Conservation (phyloP, 73 alveolate species). For the Paramecium pentaurelia region DNA sequence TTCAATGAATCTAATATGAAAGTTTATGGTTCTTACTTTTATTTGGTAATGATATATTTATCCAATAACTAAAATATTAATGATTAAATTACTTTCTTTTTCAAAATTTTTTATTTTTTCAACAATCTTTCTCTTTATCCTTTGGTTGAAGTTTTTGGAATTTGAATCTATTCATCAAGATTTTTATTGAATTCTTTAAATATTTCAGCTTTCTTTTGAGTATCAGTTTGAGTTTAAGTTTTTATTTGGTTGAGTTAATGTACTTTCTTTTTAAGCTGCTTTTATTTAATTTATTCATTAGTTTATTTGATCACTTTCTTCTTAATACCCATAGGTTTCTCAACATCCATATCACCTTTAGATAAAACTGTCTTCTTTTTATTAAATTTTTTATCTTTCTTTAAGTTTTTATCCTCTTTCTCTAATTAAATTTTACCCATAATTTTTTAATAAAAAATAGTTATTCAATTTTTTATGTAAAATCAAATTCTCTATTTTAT, state of each 20-base stretch:
- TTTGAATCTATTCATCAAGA: neutral
- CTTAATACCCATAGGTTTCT: neutral
- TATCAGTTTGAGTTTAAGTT: neutral
- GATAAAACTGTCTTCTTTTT: neutral
- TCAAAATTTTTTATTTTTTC: neutral
- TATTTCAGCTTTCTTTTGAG: neutral
- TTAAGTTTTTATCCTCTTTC: neutral
- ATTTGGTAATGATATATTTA: neutral
- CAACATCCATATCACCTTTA: constrained; percentile 9
- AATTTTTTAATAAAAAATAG: neutral
- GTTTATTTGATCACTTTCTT: neutral
- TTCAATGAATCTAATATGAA: neutral
- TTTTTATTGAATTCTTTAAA: neutral
- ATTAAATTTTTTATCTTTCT: neutral
- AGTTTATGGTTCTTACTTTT: neutral
- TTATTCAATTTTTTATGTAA: neutral
- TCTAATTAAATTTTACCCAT: neutral
- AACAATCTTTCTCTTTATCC: constrained; percentile 13
- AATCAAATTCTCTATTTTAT: too few relatives aligned
- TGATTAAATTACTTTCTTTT: neutral
- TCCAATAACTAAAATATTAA: neutral
- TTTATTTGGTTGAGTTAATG: neutral
- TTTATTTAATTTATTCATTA: neutral
- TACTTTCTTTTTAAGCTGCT: neutral
- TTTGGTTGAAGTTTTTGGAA: neutral